phyloP scores from a whole-genome alignment of 176 grass and related monocot genomes.

The Zoysia pacifica region DNA sequence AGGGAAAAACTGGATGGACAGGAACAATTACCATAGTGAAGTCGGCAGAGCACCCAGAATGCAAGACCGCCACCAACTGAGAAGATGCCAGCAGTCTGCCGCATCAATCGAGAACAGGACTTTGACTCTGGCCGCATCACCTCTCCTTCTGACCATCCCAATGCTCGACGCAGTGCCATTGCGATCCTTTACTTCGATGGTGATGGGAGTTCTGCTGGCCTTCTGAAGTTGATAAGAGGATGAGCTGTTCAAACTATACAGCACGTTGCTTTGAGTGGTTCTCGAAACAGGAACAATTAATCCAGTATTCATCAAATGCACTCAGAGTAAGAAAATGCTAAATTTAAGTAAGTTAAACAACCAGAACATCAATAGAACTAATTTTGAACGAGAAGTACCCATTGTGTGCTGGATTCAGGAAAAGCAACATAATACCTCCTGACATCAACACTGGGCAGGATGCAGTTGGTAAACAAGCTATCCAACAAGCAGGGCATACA shows the following conservation, averaged over 20 bases:
- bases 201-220: neutral
- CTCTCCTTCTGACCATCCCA: slow-evolving; percentile 90
- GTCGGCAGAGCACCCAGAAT: slow-evolving; percentile 82
- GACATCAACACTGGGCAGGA: neutral
- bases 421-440: slow-evolving; percentile 8
- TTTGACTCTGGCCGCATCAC: slow-evolving; percentile 86
- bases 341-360: neutral
- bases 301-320: neutral
- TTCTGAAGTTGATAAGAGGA: slow-evolving; percentile 5
- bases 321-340: neutral
- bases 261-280: neutral
- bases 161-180: slow-evolving; percentile 56
- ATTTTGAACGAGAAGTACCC: neutral
- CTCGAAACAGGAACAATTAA: neutral
- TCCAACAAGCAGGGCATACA: neutral
- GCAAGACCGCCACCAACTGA: slow-evolving; percentile 60
- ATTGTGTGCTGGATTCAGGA: neutral
- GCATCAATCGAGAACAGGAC: slow-evolving; percentile 74
- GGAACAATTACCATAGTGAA: slow-evolving; percentile 67
- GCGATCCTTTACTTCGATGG: neutral
- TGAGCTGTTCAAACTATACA: slow-evolving; percentile 3
- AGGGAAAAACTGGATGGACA: neutral
- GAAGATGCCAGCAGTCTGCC: slow-evolving; percentile 87
- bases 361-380: too few relatives aligned
- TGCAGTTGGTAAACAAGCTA: neutral